Conservation (phyloP, 2,329 filamentous ascomycete genomes). For the Microsporum audouinii region DNA sequence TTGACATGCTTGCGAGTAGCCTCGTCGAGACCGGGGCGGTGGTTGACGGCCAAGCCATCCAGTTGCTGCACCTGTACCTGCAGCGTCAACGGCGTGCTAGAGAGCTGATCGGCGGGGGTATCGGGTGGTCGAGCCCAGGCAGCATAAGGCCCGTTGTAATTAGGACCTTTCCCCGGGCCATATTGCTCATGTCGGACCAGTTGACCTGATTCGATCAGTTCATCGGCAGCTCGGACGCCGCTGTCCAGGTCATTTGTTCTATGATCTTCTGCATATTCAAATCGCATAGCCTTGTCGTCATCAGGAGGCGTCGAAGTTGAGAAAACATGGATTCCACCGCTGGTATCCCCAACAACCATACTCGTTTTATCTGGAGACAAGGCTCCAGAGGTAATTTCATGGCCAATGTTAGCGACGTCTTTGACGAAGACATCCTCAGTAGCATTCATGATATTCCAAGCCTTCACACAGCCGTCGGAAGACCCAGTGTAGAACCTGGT, state of each 20-base stretch:
- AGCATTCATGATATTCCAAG: constrained; percentile 47
- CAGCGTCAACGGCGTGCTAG: constrained; percentile 18
- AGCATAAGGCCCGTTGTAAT: constrained; percentile 33
- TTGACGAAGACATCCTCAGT: constrained; percentile 41
- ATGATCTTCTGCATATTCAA: constrained; percentile 7
- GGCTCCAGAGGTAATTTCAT: constrained; percentile 47
- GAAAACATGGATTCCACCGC: constrained; percentile 44
- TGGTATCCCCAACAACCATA: constrained; percentile 47
- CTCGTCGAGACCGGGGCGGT: constrained; percentile 17
- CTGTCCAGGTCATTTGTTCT: not conserved
- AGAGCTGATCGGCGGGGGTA: constrained; percentile 17
- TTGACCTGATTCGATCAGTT: constrained; percentile 25
- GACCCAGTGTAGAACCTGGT: constrained; percentile 48
- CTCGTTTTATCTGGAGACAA: constrained; percentile 46
- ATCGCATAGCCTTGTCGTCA: constrained; percentile 18
- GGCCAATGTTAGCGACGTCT: constrained; percentile 38
- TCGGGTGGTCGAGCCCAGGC: constrained; percentile 27
- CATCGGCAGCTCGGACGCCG: constrained; percentile 19
- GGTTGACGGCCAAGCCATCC: constrained; percentile 16
- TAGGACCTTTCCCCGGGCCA: constrained; percentile 31
- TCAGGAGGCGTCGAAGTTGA: constrained; percentile 23
- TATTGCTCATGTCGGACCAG: constrained; percentile 26
- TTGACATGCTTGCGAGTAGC: constrained; percentile 14
- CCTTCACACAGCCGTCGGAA: constrained; percentile 49
- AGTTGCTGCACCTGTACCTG: constrained; percentile 25